phyloP scores from a whole-genome alignment of 2,329 filamentous ascomycete genomes.

The Fusarium mangiferae region DNA sequence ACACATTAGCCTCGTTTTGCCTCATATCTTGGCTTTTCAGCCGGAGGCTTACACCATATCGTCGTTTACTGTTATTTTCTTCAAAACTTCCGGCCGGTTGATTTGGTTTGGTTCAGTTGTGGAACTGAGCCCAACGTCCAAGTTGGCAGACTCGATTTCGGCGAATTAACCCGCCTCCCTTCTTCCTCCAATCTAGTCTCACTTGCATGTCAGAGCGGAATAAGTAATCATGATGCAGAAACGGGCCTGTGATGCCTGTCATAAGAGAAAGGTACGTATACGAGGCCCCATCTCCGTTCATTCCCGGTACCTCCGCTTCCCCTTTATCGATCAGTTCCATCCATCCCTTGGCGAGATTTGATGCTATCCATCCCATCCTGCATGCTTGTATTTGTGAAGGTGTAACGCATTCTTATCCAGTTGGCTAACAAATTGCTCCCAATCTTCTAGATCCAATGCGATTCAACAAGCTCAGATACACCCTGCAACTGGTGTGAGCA shows the following conservation, averaged over 20 bases:
- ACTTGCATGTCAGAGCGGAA: neutral
- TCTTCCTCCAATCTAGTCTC: neutral
- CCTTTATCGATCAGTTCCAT: neutral
- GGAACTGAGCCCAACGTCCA: neutral
- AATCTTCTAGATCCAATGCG: slow-evolving; percentile 36
- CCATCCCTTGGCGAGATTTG: slow-evolving; percentile 8
- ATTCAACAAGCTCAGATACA: slow-evolving; percentile 6
- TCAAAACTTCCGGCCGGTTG: neutral
- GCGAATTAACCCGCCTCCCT: neutral
- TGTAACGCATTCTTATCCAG: neutral
- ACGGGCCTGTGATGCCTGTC: slow-evolving; percentile 39
- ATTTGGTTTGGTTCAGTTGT: neutral
- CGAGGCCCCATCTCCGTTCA: neutral
- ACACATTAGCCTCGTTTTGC: neutral
- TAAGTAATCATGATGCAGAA: slow-evolving; percentile 25
- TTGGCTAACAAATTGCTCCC: neutral
- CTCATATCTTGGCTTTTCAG: neutral
- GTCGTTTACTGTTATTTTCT: neutral
- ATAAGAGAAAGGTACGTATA: slow-evolving; percentile 39
- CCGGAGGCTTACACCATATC: neutral
- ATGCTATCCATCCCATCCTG: neutral
- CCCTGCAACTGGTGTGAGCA: slow-evolving; percentile 42
- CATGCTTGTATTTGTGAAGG: neutral
- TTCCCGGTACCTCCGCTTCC: neutral
- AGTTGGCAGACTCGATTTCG: neutral